Base-by-base conservation (phyloP, 257 asterid genomes). In the Forsythia suspensa region DNA sequence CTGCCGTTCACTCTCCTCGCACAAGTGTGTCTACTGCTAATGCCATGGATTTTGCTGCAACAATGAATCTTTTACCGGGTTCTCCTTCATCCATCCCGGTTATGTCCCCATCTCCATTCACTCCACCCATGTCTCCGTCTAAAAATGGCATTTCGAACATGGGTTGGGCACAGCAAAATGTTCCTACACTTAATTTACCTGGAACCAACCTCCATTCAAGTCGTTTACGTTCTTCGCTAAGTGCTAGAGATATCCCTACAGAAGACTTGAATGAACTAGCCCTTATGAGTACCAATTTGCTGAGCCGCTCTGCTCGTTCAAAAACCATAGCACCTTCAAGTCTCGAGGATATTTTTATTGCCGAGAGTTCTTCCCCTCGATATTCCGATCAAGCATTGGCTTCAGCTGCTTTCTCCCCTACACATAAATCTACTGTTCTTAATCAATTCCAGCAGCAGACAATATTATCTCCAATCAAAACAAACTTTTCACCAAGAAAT, bases 111-210 rank as follows among this genome's bases (percentile, higher is more conserved):
- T 82, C 90, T 3, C 88, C 89, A 3, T 91, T 85, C 83, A 88
- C 94, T 16, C 92, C 95, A 6, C 97, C 97, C 59, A 84, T 93
- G 88, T 91, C 98, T 16, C 96, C 97, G 6, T 85, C 91, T 6
- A 71, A 82, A 6, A 88, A 85, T 48, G 88, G 88, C 77, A 78
- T 87, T 75, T 71, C 98, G 15, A 89, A 81, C 79, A 44, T 80
- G 34, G 90, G 92, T 10, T 91, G 98, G 98, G 79, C 85, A 41
- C 93, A 80, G 75, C 92, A 86, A 40, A 90, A 89, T 75, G 90
- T 90, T 57, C 95, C 98, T 0, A 70, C 95, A 2, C 65, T 89
- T 88, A 92, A 85, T 80, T 89, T 94, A 52, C 95, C 98, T 0
- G 91, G 92, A 71, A 87, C 89, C 88, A 89, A 86, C 84, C 79